Evolutionary conservation across 2,329 filamentous ascomycete species (phyloP).

Genomic region (Trichoderma sp.): DNA sequence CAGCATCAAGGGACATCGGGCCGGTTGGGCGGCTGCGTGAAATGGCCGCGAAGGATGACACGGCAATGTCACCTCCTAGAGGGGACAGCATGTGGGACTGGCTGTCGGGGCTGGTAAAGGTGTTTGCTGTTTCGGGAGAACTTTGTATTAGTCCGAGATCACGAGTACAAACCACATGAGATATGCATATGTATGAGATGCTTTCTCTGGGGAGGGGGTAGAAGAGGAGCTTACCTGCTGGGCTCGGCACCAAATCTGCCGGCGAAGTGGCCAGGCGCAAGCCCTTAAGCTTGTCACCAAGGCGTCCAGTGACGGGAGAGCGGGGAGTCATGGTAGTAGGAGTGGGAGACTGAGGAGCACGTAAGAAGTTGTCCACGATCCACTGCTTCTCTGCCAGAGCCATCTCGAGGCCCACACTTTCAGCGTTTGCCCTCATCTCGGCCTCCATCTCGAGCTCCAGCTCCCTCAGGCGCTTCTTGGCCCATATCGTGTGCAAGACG

Average conservation of each 20-base stretch:
- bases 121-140: slow-evolving; percentile 34
- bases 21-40: slow-evolving; percentile 27
- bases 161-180: neutral
- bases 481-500: slow-evolving; percentile 88
- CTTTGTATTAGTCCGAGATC: slow-evolving; percentile 5
- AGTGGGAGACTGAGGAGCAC: slow-evolving; percentile 29
- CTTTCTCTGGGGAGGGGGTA: neutral
- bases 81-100: slow-evolving; percentile 39
- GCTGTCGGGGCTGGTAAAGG: slow-evolving; percentile 36
- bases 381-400: slow-evolving; percentile 79
- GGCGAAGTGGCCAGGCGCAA: slow-evolving; percentile 75
- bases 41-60: slow-evolving; percentile 40
- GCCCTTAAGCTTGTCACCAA: slow-evolving; percentile 79
- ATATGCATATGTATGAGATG: neutral
- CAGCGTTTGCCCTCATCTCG: slow-evolving; percentile 72
- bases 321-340: slow-evolving; percentile 54
- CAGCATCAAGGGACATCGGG: slow-evolving; percentile 39
- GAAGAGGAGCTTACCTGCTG: slow-evolving; percentile 46
- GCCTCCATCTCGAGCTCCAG: slow-evolving; percentile 74
- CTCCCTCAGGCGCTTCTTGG: slow-evolving; percentile 74
- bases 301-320: slow-evolving; percentile 64
- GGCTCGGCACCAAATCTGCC: slow-evolving; percentile 58
- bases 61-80: slow-evolving; percentile 36
- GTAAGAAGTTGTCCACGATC: slow-evolving; percentile 75
- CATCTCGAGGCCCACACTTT: slow-evolving; percentile 84